phyloP scores from a whole-genome alignment of 805 yeast species.

The Yarrowia hollandica region DNA sequence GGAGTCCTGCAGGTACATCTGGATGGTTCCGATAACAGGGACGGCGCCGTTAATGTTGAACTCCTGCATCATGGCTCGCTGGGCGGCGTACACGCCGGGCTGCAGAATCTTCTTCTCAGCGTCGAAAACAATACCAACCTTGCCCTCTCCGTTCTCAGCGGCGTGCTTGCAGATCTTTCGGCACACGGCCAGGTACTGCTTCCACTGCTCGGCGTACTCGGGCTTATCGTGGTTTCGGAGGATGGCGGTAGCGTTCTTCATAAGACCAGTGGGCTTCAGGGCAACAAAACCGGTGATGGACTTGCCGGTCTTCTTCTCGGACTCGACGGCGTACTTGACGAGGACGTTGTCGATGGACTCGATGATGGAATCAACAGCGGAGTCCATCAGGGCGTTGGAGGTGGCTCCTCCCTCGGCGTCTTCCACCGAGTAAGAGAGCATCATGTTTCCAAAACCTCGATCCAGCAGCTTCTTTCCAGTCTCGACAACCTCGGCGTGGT shows the following conservation, averaged over 20 bases:
- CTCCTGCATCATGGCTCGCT: slow-evolving; percentile 71
- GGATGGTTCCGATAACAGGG: slow-evolving; percentile 86
- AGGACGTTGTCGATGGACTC: slow-evolving; percentile 68
- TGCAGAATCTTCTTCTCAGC: slow-evolving; percentile 90
- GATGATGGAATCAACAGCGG: slow-evolving; percentile 44
- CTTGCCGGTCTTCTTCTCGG: slow-evolving; percentile 36
- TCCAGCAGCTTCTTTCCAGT: slow-evolving; percentile 67
- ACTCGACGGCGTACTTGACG: slow-evolving; percentile 52
- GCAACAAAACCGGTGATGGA: slow-evolving; percentile 84
- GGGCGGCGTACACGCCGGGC: slow-evolving; percentile 87
- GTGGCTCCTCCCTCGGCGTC: slow-evolving; percentile 71
- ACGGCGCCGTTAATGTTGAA: slow-evolving; percentile 67
- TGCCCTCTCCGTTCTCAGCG: slow-evolving; percentile 43
- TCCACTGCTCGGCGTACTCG: slow-evolving; percentile 52
- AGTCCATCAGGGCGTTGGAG: slow-evolving; percentile 41
- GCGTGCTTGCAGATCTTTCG: slow-evolving; percentile 58
- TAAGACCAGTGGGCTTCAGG: slow-evolving; percentile 88
- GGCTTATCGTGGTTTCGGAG: slow-evolving; percentile 61
- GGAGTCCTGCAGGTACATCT: slow-evolving; percentile 82
- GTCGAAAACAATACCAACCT: slow-evolving; percentile 71
- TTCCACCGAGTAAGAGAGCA: slow-evolving; percentile 91
- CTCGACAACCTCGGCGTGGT: slow-evolving; percentile 61
- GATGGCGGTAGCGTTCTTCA: slow-evolving; percentile 71
- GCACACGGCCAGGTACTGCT: slow-evolving; percentile 65
- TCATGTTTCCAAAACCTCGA: slow-evolving; percentile 88